Base-by-base conservation (phyloP, 257 asterid genomes). In the Cynanchum wilfordii region DNA sequence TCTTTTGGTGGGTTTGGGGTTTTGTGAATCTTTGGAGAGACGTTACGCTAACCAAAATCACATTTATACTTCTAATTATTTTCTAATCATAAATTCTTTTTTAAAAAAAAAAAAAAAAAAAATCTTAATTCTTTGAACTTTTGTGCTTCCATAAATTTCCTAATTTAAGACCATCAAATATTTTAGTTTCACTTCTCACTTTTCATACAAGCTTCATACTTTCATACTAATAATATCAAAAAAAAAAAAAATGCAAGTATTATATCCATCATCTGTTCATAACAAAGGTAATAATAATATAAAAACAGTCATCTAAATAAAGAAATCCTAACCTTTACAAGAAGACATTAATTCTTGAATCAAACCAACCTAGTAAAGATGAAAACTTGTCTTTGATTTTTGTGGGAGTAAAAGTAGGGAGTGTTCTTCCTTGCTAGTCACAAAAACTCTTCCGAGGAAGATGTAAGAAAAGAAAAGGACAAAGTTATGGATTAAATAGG, bases 1-100 rank as follows among this genome's bases (percentile, higher is more conserved):
- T 33, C 72, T 45, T 15, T 45, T 54, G 80, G 79, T 54, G 83
- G 77, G 54, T 78, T 84, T 74, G 88, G 88, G 86, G 82, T 81
- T 84, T 88, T 78, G 87, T 82, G 86, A 81, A 70, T 81, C 85
- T 85, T 78, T 82, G 85, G 84, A 80, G 77, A 79, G 80, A 80
- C 87, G 82, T 84, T 81, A 80, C 84, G 88, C 86, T 76, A 77
- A 81, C 81, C 84, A 64, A 78, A 42, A 75, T 56, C 40, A 72
- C 71, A 81, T 69, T 76, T 69, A 68, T 60, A 64, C 64, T 59
- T 73, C 57, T 84, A 82, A 77, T 83, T 82, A 76, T 79, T 80
- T 72, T 69, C 66, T 70, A 75, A 69, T 78, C 7, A 73, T 79
- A 68, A 73, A 51, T 50, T 50, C 1, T 19, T 50, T 12, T 68